These are phyloP conservation scores for Candida smagusa DNA, from an alignment of 1,139 yeast species.

Conservation along the genomic window DNA sequence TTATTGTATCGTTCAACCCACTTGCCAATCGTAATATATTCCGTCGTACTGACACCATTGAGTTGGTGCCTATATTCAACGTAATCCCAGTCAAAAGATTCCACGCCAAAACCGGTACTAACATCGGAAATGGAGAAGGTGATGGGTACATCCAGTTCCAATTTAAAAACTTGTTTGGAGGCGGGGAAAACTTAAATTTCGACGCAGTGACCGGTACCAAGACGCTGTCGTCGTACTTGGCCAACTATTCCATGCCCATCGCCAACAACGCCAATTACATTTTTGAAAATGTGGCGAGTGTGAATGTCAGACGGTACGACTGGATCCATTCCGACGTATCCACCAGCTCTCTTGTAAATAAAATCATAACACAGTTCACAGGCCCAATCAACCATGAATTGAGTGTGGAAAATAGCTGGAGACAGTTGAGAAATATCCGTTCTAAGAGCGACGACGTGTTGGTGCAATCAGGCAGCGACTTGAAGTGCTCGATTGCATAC, in stretches of 20 bases:
- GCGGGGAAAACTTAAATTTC: conserved; percentile 74
- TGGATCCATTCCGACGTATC: conserved; percentile 64
- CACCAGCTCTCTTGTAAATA: conserved; percentile 57
- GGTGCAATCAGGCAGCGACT: conserved; percentile 55
- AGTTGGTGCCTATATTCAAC: conserved; percentile 55
- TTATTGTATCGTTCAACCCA: conserved; percentile 38
- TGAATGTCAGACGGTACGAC: conserved; percentile 62
- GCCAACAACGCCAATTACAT: conserved; percentile 49
- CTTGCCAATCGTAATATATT: conserved; percentile 27
- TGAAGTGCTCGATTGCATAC: conserved; percentile 57
- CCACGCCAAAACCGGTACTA: conserved; percentile 87
- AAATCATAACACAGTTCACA: conserved; percentile 35
- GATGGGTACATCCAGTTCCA: conserved; percentile 83
- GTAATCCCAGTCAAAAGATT: conserved; percentile 62
- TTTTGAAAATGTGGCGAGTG: conserved; percentile 52
- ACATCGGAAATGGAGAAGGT: conserved; percentile 92
- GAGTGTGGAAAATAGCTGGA: conserved; percentile 60
- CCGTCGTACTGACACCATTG: conserved; percentile 23
- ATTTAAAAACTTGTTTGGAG: conserved; percentile 77
- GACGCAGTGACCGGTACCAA: conserved; percentile 82
- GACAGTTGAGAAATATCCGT: conserved; percentile 51
- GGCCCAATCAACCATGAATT: conserved; percentile 49
- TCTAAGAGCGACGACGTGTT: conserved; percentile 34
- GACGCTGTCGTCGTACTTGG: conserved; percentile 68
- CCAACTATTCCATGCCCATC: conserved; percentile 64